A percentile compares a stretch with the other conserved stretches of the same genome.
Evolutionary conservation across 2,329 filamentous ascomycete genomes (phyloP).

Genomic region (Trichoderma afroharzianum): DNA sequence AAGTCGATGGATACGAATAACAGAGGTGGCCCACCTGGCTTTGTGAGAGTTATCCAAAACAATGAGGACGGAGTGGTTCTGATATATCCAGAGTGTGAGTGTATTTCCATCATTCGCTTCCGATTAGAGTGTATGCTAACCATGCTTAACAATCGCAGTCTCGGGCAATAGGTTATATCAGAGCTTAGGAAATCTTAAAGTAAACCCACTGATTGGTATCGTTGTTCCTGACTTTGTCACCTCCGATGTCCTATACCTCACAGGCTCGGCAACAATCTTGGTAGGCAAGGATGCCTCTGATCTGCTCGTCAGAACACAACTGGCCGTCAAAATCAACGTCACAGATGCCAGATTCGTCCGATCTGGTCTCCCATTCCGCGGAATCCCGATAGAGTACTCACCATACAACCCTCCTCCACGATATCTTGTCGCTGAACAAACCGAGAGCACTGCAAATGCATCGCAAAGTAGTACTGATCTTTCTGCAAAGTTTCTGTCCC

Average conservation of each 20-base stretch:
- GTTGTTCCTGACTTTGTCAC: not conserved
- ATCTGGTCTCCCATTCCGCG: not conserved
- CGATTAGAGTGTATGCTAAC: not conserved
- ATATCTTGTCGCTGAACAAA: conserved; percentile 56
- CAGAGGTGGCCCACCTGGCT: conserved; percentile 70
- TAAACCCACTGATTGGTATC: not conserved
- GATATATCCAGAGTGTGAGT: not conserved
- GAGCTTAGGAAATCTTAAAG: not conserved
- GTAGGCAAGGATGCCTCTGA: not conserved
- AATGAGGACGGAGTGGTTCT: not conserved
- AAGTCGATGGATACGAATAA: conserved; percentile 80
- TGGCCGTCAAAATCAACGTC: not conserved
- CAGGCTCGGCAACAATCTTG: not conserved
- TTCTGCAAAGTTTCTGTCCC: conserved; percentile 54
- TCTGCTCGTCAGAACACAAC: not conserved
- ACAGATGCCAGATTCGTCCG: not conserved
- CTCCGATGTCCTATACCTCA: not conserved
- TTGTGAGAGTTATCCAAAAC: conserved; percentile 59
- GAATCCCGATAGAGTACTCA: not conserved
- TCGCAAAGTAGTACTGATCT: conserved; percentile 20
- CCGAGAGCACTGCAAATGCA: conserved; percentile 17
- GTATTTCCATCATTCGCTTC: not conserved
- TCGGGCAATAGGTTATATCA: not conserved
- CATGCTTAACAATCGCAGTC: not conserved
- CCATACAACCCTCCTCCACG: conserved; percentile 46